phyloP scores from a whole-genome alignment of 148 eudicot species.

The Cornus kousa region DNA sequence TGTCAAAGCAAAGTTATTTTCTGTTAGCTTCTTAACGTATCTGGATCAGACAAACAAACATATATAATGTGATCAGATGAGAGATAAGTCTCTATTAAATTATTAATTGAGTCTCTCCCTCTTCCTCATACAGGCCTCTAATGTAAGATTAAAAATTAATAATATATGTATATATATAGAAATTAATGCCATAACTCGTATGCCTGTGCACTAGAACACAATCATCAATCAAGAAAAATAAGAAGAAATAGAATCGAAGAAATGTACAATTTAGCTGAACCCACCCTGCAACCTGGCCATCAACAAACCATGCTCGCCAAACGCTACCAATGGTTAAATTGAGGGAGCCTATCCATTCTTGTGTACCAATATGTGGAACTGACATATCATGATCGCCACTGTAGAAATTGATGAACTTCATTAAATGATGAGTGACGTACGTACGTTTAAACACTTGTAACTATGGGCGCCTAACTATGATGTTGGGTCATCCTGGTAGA shows the following conservation, averaged over 20 bases:
- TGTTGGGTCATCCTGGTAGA: too few relatives aligned
- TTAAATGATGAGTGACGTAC: background rate
- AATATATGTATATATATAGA: too few relatives aligned
- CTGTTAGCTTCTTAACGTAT: conserved; percentile 23
- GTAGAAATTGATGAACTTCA: background rate
- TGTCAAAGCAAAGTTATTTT: conserved; percentile 22
- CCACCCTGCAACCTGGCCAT: conserved; percentile 37
- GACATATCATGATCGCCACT: conserved; percentile 44
- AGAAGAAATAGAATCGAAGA: background rate
- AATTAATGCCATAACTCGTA: too few relatives aligned
- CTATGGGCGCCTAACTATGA: too few relatives aligned
- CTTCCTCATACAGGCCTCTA: too few relatives aligned
- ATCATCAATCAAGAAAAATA: background rate
- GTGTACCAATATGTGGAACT: conserved; percentile 35
- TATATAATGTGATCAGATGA: too few relatives aligned
- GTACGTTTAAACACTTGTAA: too few relatives aligned
- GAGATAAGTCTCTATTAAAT: too few relatives aligned
- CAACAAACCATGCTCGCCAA: conserved; percentile 37
- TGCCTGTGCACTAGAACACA: background rate
- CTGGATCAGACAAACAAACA: conserved; percentile 4
- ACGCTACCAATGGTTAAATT: conserved; percentile 25
- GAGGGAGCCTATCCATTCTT: conserved; percentile 33
- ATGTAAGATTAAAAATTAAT: too few relatives aligned
- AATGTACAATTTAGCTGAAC: background rate
- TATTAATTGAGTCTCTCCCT: too few relatives aligned